phyloP scores from a whole-genome alignment of 2,329 filamentous ascomycete species.

The Incumbomyces lentus region DNA sequence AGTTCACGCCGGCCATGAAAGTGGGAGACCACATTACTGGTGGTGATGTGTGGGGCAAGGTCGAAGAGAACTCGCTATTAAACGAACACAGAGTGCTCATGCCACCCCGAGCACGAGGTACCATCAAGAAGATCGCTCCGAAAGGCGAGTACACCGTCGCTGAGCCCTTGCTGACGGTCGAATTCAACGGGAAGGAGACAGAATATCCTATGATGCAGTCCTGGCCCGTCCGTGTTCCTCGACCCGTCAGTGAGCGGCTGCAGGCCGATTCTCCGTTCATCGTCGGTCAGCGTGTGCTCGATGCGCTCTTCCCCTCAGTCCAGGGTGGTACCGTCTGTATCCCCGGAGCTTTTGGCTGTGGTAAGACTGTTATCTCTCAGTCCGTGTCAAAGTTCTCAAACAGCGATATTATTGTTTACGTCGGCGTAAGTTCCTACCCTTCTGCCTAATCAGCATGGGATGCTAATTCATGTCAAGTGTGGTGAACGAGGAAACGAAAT shows the following conservation, averaged over 20 bases:
- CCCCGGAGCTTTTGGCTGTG: conserved; percentile 94
- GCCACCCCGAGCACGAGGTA: conserved; percentile 79
- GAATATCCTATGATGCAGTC: conserved; percentile 97
- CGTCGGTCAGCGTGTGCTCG: conserved; percentile 91
- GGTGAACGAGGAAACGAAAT: conserved; percentile 98
- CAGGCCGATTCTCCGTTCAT: conserved; percentile 84
- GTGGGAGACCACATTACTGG: conserved; percentile 95
- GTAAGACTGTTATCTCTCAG: conserved; percentile 98
- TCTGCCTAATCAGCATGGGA: not conserved
- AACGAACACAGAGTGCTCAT: conserved; percentile 87
- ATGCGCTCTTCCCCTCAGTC: conserved; percentile 91
- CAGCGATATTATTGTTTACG: conserved; percentile 97
- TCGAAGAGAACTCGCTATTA: conserved; percentile 93
- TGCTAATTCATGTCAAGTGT: conserved; percentile 18
- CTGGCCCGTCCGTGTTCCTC: conserved; percentile 94
- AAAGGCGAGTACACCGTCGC: conserved; percentile 91
- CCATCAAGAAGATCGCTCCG: conserved; percentile 78
- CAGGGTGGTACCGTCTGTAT: conserved; percentile 97
- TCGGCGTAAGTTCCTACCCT: conserved; percentile 47
- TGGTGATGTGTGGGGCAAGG: conserved; percentile 88
- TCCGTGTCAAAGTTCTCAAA: conserved; percentile 99
- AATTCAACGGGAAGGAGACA: conserved; percentile 93
- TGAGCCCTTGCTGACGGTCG: conserved; percentile 86
- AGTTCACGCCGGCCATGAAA: conserved; percentile 82
- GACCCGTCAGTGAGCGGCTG: conserved; percentile 84